phyloP scores from a whole-genome alignment of 179 eudicot species.

The Heliamphora pulchella region DNA sequence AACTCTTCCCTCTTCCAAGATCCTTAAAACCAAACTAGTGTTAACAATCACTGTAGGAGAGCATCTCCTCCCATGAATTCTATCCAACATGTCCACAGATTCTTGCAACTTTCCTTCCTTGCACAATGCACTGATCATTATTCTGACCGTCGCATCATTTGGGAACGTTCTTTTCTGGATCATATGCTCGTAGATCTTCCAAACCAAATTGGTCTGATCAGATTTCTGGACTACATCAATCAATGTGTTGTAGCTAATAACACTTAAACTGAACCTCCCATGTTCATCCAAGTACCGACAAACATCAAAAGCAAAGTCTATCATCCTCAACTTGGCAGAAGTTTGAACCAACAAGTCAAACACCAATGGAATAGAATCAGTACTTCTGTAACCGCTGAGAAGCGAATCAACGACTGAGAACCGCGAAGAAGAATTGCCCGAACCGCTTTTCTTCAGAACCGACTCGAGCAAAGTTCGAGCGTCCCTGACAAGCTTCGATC shows the following conservation, averaged over 20 bases:
- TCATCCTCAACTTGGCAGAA: slow-evolving; percentile 62
- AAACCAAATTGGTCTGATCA: slow-evolving; percentile 36
- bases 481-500: slow-evolving; percentile 51
- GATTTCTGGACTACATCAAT: slow-evolving; percentile 49
- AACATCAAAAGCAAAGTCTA: slow-evolving; percentile 47
- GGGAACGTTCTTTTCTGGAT: slow-evolving; percentile 47
- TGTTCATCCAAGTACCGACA: slow-evolving; percentile 47
- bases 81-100: slow-evolving; percentile 44
- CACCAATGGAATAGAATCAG: slow-evolving; percentile 51
- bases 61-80: slow-evolving; percentile 67
- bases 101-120: slow-evolving; percentile 67
- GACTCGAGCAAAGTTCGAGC: slow-evolving; percentile 67
- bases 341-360: slow-evolving; percentile 71
- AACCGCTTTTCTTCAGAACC: slow-evolving; percentile 24
- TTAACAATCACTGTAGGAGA: slow-evolving; percentile 59
- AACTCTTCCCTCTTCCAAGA: slow-evolving; percentile 51
- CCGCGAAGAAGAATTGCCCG: slow-evolving; percentile 16
- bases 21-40: slow-evolving; percentile 55
- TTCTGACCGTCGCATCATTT: slow-evolving; percentile 46
- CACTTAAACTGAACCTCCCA: slow-evolving; percentile 46
- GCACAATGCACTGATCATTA: slow-evolving; percentile 64
- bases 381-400: slow-evolving; percentile 35
- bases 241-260: slow-evolving; percentile 63
- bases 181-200: slow-evolving; percentile 87
- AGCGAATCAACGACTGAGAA: slow-evolving; percentile 41